Percentiles rank a stretch among this genome's conserved stretches.
Evolutionary conservation across 495 filamentous ascomycete species (phyloP).

Genomic region (Penicillium robsamsonii): DNA sequence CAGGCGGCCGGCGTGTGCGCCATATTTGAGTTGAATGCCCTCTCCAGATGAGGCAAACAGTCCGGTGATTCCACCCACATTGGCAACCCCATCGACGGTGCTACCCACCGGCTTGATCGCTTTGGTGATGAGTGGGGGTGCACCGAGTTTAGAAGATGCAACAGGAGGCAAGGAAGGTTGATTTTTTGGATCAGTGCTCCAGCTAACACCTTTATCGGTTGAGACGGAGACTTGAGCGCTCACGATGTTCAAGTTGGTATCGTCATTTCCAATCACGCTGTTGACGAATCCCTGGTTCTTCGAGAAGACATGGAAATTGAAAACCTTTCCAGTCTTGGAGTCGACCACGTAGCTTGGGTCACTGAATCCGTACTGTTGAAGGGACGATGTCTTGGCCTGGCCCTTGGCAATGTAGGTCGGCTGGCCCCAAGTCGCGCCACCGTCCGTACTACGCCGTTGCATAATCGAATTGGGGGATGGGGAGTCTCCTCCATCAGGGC

Average conservation of each 20-base stretch:
- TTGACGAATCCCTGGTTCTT: neutral
- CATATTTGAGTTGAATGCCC: constrained; percentile 1
- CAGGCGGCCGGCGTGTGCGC: neutral
- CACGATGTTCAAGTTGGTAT: neutral
- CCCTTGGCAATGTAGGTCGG: neutral
- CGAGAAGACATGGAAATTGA: constrained; percentile 3
- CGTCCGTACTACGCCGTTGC: constrained; percentile 1
- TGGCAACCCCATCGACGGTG: neutral
- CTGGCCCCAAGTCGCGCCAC: neutral
- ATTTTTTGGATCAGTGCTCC: neutral
- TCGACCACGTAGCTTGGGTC: constrained; percentile 1
- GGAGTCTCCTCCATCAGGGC: neutral
- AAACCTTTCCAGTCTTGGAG: neutral
- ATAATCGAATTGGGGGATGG: neutral
- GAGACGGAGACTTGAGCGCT: neutral
- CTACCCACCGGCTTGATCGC: neutral
- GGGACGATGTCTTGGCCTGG: neutral
- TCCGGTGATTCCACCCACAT: neutral
- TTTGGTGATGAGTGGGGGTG: neutral
- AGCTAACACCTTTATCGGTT: neutral
- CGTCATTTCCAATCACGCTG: neutral
- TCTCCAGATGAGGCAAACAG: neutral
- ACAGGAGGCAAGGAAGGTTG: neutral
- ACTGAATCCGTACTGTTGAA: neutral
- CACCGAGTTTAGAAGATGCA: neutral